Conservation (phyloP, 2,329 filamentous ascomycete species). For the Sporothrix pseudoabietina region DNA sequence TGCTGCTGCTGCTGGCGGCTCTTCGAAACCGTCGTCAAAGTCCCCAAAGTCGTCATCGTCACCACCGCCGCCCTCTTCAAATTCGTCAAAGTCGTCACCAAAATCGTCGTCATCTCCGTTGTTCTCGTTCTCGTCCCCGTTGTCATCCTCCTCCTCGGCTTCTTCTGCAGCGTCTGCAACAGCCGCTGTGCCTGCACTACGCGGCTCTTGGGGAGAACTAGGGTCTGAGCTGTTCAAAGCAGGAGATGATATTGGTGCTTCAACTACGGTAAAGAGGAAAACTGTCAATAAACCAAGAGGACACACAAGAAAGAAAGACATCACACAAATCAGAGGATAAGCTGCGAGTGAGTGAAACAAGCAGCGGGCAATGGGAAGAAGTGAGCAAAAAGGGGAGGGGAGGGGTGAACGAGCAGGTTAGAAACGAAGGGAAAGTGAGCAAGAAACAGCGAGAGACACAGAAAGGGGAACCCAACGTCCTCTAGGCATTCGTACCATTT, state of each 20-base stretch:
- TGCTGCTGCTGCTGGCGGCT: constrained; percentile 42
- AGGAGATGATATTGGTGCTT: constrained; percentile 44
- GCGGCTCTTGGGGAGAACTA: constrained; percentile 37
- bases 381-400: background rate
- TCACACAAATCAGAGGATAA: constrained; percentile 33
- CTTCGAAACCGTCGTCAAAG: constrained; percentile 72
- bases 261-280: constrained; percentile 40
- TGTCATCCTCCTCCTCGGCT: constrained; percentile 42
- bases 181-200: constrained; percentile 36
- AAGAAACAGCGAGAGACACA: constrained; percentile 33
- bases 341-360: background rate
- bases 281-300: constrained; percentile 39
- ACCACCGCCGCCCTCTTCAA: constrained; percentile 59
- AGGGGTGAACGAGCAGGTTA: background rate
- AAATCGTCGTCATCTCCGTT: constrained; percentile 51
- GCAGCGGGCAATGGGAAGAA: background rate
- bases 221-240: constrained; percentile 39
- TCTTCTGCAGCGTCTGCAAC: constrained; percentile 39
- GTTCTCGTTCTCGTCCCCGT: constrained; percentile 37
- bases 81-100: constrained; percentile 64
- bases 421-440: constrained; percentile 25
- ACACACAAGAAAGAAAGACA: constrained; percentile 36
- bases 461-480: constrained; percentile 29
- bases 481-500: constrained; percentile 46
- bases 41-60: constrained; percentile 64